These are phyloP conservation scores for Boletus holoroseus DNA, from an alignment of 1,284 basidiomycete species.

Conservation along the genomic window DNA sequence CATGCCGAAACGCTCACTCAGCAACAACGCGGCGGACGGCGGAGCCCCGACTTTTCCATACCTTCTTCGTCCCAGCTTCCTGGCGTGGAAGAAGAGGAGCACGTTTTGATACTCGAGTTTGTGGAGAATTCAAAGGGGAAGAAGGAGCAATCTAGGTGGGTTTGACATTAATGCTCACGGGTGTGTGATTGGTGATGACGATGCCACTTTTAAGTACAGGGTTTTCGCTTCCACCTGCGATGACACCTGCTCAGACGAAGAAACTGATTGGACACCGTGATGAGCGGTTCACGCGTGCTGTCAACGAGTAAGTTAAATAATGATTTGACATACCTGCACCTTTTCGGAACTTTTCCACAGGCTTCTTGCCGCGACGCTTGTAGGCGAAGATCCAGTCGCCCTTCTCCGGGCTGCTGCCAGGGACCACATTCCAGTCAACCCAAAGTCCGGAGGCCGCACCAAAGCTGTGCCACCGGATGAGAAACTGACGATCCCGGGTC, in stretches of 20 bases:
- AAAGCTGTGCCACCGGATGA: conserved; percentile 3
- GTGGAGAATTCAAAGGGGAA: conserved; percentile 50
- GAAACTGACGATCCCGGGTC: conserved; percentile 38
- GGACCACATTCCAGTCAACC: conserved; percentile 66
- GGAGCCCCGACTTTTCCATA: conserved; percentile 41
- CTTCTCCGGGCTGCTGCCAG: conserved; percentile 62
- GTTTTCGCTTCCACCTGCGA: conserved; percentile 42
- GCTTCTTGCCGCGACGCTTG: conserved; percentile 53
- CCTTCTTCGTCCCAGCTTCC: conserved; percentile 20
- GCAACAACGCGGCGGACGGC: conserved; percentile 20
- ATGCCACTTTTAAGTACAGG: conserved; percentile 34
- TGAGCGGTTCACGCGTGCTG: conserved; percentile 58
- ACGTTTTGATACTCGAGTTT: conserved; percentile 73
- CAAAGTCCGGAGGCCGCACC: conserved; percentile 28
- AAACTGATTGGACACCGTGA: conserved; percentile 74
- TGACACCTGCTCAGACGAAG: conserved; percentile 57
- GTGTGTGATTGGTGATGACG: not conserved
- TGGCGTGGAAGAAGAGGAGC: conserved; percentile 44
- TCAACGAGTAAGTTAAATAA: conserved; percentile 62
- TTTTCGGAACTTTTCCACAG: conserved; percentile 35
- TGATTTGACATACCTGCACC: not conserved
- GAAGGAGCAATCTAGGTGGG: conserved; percentile 32
- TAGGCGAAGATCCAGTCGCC: conserved; percentile 53
- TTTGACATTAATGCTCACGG: not conserved
- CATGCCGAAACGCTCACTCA: conserved; percentile 40